phyloP scores from a whole-genome alignment of 805 yeast genomes.

The Suhomyces canberraensis region DNA sequence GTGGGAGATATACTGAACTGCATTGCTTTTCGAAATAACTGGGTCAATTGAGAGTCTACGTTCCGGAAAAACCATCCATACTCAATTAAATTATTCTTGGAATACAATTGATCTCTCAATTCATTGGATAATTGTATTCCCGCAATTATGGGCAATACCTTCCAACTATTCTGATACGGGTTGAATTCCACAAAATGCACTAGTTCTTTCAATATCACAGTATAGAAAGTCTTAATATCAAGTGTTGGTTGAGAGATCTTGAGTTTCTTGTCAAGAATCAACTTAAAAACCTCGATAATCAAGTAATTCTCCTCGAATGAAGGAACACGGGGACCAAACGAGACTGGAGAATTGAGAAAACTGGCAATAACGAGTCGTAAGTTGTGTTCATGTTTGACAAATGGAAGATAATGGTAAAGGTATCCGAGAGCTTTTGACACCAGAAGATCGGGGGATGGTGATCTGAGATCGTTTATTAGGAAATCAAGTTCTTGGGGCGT shows the following conservation, averaged over 20 bases:
- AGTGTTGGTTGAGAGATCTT: conserved; percentile 48
- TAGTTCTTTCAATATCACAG: conserved; percentile 32
- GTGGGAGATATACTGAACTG: conserved; percentile 21
- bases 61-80: conserved; percentile 32
- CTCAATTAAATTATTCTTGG: conserved; percentile 23
- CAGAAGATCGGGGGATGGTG: conserved; percentile 34
- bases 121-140: conserved; percentile 42
- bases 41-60: conserved; percentile 28
- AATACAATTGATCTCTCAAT: conserved; percentile 30
- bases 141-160: conserved; percentile 44
- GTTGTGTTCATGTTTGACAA: conserved; percentile 45
- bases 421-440: conserved; percentile 40
- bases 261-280: conserved; percentile 43
- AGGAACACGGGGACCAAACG: conserved; percentile 22
- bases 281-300: conserved; percentile 48
- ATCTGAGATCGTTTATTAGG: conserved; percentile 41
- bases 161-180: conserved; percentile 39
- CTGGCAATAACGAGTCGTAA: conserved; percentile 42
- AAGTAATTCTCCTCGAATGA: conserved; percentile 31
- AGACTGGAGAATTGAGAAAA: conserved; percentile 42
- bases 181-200: conserved; percentile 27
- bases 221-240: conserved; percentile 43
- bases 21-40: conserved; percentile 28
- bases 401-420: conserved; percentile 50
- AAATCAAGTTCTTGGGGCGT: conserved; percentile 46